Evolutionary conservation across 208 protist genomes (phyloP).

Genomic region (Trypanosoma melophagium): DNA sequence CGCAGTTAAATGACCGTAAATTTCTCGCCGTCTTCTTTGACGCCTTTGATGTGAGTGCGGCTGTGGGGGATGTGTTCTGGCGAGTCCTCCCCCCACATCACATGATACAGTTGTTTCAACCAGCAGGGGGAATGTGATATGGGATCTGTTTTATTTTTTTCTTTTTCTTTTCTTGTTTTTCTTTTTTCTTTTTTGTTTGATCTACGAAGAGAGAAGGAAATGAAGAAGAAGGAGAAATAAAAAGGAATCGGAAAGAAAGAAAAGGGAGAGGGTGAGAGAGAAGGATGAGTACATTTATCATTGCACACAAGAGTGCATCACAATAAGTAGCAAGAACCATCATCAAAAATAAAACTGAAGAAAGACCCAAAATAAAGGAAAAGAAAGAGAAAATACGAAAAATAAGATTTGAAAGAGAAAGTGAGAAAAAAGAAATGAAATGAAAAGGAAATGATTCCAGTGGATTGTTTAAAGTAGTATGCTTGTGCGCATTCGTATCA

Average conservation of each 20-base stretch:
- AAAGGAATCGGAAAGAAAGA: not conserved
- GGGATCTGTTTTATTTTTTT: no score
- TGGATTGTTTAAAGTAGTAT: no score
- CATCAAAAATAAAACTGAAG: no score
- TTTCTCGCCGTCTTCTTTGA: conserved; percentile 27
- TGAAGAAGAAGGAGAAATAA: conserved; percentile 1
- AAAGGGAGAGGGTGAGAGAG: not conserved
- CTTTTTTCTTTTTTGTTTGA: no score
- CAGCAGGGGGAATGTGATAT: not conserved
- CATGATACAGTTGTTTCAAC: conserved; percentile 39
- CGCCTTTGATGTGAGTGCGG: conserved; percentile 12
- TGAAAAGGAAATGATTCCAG: no score
- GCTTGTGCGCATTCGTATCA: no score
- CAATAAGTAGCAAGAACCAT: no score
- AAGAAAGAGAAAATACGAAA: no score
- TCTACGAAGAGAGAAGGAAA: not conserved
- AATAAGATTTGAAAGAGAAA: no score
- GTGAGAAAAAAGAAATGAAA: no score
- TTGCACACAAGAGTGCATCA: not conserved
- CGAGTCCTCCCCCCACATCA: conserved; percentile 38
- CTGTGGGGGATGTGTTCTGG: conserved; percentile 32
- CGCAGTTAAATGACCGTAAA: not conserved
- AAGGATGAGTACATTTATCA: not conserved
- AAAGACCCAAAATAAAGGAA: no score
- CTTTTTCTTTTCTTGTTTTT: no score